Evolutionary conservation across 768 basidiomycete genomes (phyloP).

Genomic region (Termitomyces sp.): DNA sequence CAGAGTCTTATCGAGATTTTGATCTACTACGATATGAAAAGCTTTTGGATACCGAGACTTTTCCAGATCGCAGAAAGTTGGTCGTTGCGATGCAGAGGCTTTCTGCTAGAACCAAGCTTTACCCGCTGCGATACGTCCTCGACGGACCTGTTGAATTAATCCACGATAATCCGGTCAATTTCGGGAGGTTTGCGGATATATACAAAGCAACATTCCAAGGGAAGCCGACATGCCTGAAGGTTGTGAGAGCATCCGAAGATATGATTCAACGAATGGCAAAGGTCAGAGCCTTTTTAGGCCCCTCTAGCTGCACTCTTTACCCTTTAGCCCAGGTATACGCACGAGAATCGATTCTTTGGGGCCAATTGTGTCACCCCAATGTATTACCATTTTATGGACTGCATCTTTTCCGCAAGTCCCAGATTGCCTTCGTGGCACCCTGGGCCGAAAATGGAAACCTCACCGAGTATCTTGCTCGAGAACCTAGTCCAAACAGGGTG

Average conservation of each 20-base stretch:
- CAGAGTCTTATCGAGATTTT: neutral
- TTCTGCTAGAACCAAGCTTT: constrained; percentile 9
- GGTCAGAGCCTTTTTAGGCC: neutral
- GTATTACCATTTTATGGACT: constrained; percentile 30
- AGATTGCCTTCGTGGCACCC: constrained; percentile 33
- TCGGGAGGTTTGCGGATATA: constrained; percentile 1
- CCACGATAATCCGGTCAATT: neutral
- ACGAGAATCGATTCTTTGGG: constrained; percentile 22
- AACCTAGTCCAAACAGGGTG: constrained; percentile 23
- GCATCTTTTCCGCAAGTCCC: constrained; percentile 16
- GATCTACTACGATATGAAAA: neutral
- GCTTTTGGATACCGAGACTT: constrained; percentile 1
- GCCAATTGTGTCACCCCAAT: constrained; percentile 29
- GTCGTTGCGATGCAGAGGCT: constrained; percentile 8
- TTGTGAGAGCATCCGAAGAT: neutral
- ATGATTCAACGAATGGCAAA: neutral
- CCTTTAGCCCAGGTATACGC: constrained; percentile 9
- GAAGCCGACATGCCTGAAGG: constrained; percentile 9
- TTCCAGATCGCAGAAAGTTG: constrained; percentile 1
- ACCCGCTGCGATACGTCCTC: neutral
- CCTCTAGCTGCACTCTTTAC: neutral
- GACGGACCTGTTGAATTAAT: neutral
- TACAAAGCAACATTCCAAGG: constrained; percentile 2
- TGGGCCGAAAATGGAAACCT: constrained; percentile 24
- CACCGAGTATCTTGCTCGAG: constrained; percentile 24